Percentiles rank a stretch among this genome's conserved stretches.
These are phyloP conservation scores for Penicillium parvum DNA, from an alignment of 495 filamentous ascomycete species.

Conservation along the genomic window DNA sequence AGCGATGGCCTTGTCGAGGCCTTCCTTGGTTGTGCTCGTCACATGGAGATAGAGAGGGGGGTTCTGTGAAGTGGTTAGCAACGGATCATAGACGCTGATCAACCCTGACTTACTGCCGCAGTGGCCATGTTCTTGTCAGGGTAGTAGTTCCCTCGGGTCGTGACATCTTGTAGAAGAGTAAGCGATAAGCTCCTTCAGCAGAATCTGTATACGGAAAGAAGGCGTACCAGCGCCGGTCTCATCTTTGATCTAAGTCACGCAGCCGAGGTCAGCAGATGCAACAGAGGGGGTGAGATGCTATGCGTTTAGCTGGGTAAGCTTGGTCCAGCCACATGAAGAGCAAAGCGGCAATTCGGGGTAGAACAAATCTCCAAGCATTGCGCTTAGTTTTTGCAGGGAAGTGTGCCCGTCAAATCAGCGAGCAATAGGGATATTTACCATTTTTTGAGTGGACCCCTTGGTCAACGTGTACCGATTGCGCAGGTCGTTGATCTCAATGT, in stretches of 20 bases:
- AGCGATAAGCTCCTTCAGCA: constrained; percentile 57
- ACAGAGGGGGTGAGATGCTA: constrained; percentile 75
- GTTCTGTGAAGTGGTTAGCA: constrained; percentile 50
- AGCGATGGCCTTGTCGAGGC: constrained; percentile 77
- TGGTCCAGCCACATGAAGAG: constrained; percentile 57
- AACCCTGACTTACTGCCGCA: constrained; percentile 62
- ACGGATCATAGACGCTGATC: not conserved
- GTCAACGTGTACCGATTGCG: constrained; percentile 97
- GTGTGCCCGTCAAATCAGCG: too few species aligned
- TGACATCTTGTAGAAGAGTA: constrained; percentile 84
- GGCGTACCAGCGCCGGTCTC: constrained; percentile 99
- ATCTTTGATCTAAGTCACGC: constrained; percentile 99
- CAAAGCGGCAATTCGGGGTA: constrained; percentile 34
- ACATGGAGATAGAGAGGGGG: constrained; percentile 93
- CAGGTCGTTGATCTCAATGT: constrained; percentile 97
- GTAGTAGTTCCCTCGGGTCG: constrained; percentile 91
- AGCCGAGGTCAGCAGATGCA: constrained; percentile 95
- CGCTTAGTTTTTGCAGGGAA: too few species aligned
- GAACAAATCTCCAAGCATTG: constrained; percentile 24
- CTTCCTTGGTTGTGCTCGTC: constrained; percentile 87
- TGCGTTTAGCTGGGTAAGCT: constrained; percentile 72
- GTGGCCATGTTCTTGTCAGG: constrained; percentile 98
- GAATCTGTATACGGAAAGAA: constrained; percentile 42
- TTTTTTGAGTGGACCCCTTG: constrained; percentile 96
- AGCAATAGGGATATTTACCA: constrained; percentile 87